Evolutionary conservation across 2,329 filamentous ascomycete genomes (phyloP).

Genomic region (Diaporthe velutina): DNA sequence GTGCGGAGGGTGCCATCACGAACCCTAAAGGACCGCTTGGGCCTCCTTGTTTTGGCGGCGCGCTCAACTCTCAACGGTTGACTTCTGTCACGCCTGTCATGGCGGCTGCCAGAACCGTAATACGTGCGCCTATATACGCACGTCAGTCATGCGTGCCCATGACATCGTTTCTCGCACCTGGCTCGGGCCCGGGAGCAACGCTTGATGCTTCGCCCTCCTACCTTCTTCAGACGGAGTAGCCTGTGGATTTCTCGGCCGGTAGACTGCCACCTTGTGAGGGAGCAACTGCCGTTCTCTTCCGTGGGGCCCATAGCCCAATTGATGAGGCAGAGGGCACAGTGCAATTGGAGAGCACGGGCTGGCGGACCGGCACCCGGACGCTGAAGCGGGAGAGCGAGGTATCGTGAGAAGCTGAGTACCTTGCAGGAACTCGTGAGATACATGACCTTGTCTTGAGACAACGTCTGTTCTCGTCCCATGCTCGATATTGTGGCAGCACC

Average conservation of each 20-base stretch:
- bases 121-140: not conserved
- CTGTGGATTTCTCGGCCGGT: not conserved
- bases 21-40: constrained; percentile 9
- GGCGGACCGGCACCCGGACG: not conserved
- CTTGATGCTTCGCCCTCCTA: not conserved
- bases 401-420: constrained; percentile 5
- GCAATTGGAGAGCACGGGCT: not conserved
- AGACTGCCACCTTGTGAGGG: not conserved
- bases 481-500: constrained; percentile 15
- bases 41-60: not conserved
- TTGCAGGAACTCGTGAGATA: not conserved
- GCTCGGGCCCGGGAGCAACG: not conserved
- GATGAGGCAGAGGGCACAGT: not conserved
- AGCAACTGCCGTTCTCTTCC: not conserved
- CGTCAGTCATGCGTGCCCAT: not conserved
- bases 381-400: not conserved
- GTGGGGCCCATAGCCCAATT: not conserved
- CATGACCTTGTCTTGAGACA: constrained; percentile 11
- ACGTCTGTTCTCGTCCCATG: constrained; percentile 18
- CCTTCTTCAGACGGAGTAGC: not conserved
- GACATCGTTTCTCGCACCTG: not conserved
- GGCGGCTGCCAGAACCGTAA: constrained; percentile 8
- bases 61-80: constrained; percentile 17
- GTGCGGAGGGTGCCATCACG: constrained; percentile 1
- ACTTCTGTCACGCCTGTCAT: constrained; percentile 9